phyloP scores from a whole-genome alignment of 2,329 filamentous ascomycete species.

The Endoconidiophora laricicola region DNA sequence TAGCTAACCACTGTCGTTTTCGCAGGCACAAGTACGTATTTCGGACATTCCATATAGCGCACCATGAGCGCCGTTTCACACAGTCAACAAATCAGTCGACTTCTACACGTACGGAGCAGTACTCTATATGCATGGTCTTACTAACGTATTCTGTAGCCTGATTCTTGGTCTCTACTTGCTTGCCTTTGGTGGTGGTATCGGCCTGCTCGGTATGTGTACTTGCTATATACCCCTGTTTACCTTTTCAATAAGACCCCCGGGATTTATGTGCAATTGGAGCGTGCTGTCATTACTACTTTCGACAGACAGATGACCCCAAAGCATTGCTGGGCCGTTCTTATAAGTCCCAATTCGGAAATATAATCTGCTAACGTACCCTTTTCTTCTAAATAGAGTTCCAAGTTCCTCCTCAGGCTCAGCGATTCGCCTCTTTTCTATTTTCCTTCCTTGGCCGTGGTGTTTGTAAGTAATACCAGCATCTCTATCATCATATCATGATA shows the following conservation, averaged over 20 bases:
- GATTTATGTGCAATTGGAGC: no score
- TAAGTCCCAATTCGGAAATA: not conserved
- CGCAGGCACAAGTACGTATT: slow-evolving; percentile 8
- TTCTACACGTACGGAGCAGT: not conserved
- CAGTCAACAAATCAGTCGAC: not conserved
- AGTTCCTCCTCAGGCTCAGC: slow-evolving; percentile 78
- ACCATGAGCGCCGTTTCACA: no score
- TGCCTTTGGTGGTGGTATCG: slow-evolving; percentile 69
- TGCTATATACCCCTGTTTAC: not conserved
- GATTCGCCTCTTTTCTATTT: slow-evolving; percentile 95
- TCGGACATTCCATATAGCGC: no score
- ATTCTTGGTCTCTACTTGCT: slow-evolving; percentile 76
- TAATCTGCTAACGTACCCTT: not conserved
- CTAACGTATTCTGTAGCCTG: slow-evolving; percentile 4
- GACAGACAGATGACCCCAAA: not conserved
- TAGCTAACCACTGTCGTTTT: not conserved
- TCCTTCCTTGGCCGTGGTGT: slow-evolving; percentile 89
- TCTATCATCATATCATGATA: not conserved
- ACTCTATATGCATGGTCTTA: not conserved
- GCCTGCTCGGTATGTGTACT: slow-evolving; percentile 38
- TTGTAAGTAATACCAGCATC: slow-evolving; percentile 44
- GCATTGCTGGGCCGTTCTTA: not conserved
- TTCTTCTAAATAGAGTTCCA: slow-evolving; percentile 52
- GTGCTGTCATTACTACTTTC: not conserved
- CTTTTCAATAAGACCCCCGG: not conserved